Percentiles rank a stretch among this genome's conserved stretches.
Evolutionary conservation across 495 filamentous ascomycete species (phyloP).

Genomic region (Hypoxylon fragiforme): DNA sequence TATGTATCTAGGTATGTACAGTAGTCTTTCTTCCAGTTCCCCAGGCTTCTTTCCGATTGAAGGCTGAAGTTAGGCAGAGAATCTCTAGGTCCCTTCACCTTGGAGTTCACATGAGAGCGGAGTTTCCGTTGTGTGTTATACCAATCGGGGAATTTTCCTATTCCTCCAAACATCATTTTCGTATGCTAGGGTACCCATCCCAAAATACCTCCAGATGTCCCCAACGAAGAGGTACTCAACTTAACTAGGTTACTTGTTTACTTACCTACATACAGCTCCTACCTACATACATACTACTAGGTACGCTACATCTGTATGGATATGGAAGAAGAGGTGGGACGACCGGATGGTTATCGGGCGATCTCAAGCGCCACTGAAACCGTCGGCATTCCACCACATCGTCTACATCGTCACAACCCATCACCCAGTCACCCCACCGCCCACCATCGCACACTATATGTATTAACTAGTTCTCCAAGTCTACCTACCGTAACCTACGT

Average conservation of each 20-base stretch:
- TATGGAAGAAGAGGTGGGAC: conserved; percentile 9
- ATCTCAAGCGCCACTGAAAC: conserved; percentile 23
- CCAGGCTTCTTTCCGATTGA: conserved; percentile 6
- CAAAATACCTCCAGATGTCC: too few relatives aligned
- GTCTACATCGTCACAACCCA: conserved; percentile 22
- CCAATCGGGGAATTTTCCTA: too few relatives aligned
- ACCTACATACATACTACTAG: too few relatives aligned
- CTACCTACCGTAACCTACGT: too few relatives aligned
- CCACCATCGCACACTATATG: conserved; percentile 17
- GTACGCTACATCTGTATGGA: background rate
- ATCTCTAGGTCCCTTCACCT: background rate
- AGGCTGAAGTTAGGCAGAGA: conserved; percentile 9
- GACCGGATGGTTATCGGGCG: conserved; percentile 24
- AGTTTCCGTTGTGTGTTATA: background rate
- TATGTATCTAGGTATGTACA: conserved; percentile 3
- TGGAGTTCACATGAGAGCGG: conserved; percentile 3
- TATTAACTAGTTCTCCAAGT: conserved; percentile 24
- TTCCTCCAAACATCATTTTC: too few relatives aligned
- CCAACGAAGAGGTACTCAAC: too few relatives aligned
- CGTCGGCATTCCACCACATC: conserved; percentile 22
- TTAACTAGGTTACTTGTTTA: too few relatives aligned
- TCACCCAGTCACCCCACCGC: conserved; percentile 26
- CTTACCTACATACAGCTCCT: too few relatives aligned
- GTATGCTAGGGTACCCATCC: too few relatives aligned
- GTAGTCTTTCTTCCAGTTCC: background rate